Percentiles rank a stretch among this genome's conserved stretches.
phyloP scores from a whole-genome alignment of 169 alveolate genomes.

The Hepatocystis sp. region DNA sequence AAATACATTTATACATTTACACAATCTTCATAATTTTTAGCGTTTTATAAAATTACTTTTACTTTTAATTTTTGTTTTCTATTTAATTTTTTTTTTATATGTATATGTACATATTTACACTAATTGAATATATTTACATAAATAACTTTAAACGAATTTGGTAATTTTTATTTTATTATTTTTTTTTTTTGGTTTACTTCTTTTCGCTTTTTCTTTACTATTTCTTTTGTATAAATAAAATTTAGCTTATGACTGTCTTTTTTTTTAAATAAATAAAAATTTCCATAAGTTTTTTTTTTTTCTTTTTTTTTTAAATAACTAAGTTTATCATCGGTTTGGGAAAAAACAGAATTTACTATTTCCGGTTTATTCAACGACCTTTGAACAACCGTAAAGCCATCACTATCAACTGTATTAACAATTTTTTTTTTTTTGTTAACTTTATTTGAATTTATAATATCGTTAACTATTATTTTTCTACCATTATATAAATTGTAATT shows the following conservation, averaged over 20 bases:
- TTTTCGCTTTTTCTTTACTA: slow-evolving; percentile 5
- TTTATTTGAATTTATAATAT: slow-evolving; percentile 40
- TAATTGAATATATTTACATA: too few species aligned
- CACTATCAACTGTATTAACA: slow-evolving; percentile 23
- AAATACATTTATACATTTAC: too few species aligned
- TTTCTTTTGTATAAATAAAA: slow-evolving; percentile 5
- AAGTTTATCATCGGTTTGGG: slow-evolving; percentile 17
- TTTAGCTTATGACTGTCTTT: slow-evolving; percentile 15
- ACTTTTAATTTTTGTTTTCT: too few species aligned
- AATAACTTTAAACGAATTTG: too few species aligned
- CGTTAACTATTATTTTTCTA: slow-evolving; percentile 50
- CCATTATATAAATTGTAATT: slow-evolving; percentile 38
- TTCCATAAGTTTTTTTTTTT: slow-evolving; percentile 52
- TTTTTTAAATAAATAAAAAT: slow-evolving; percentile 58
- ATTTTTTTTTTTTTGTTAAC: slow-evolving; percentile 26
- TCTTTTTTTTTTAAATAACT: slow-evolving; percentile 31
- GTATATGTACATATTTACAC: too few species aligned
- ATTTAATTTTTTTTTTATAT: too few species aligned
- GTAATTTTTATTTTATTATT: too few species aligned
- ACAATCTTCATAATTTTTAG: too few species aligned
- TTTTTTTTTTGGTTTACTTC: slow-evolving; percentile 2
- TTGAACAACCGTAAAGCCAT: slow-evolving; percentile 72
- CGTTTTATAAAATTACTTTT: too few species aligned
- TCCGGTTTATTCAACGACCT: slow-evolving; percentile 31
- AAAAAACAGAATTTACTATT: slow-evolving; percentile 48